Conservation (phyloP, 805 yeast species). For the Ogataea ramenticola region DNA sequence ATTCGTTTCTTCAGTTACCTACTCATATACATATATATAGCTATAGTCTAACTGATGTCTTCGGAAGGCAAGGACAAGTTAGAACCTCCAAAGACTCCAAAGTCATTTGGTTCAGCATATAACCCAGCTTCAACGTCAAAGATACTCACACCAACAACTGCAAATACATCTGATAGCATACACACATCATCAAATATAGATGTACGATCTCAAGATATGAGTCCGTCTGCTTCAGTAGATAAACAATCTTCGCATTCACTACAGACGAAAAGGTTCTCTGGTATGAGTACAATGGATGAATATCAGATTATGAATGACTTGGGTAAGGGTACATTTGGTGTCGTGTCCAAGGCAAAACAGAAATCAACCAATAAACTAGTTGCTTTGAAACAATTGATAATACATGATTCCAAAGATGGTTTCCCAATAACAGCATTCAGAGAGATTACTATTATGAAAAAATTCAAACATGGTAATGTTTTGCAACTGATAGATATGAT, state of each 20-base stretch:
- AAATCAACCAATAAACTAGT: constrained; percentile 52
- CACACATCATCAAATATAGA: too few species aligned
- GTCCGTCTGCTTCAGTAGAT: not conserved
- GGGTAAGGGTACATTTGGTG: constrained; percentile 87
- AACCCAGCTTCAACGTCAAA: too few species aligned
- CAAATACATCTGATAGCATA: too few species aligned
- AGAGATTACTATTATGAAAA: constrained; percentile 78
- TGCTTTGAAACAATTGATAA: constrained; percentile 81
- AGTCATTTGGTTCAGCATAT: too few species aligned
- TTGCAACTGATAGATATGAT: constrained; percentile 77
- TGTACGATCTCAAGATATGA: not conserved
- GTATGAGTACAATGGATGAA: constrained; percentile 24
- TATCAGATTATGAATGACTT: constrained; percentile 35
- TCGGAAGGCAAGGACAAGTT: too few species aligned
- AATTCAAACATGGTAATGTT: constrained; percentile 61
- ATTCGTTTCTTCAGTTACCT: too few species aligned
- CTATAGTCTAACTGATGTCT: too few species aligned
- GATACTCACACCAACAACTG: too few species aligned
- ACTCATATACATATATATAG: too few species aligned
- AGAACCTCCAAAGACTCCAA: not conserved
- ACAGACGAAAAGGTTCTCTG: constrained; percentile 9
- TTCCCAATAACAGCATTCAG: constrained; percentile 94
- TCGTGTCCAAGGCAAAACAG: constrained; percentile 73
- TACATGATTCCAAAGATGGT: constrained; percentile 69
- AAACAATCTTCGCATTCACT: not conserved